Conservation (phyloP, 345 rosid genomes). For the Anastatica hierochuntica region DNA sequence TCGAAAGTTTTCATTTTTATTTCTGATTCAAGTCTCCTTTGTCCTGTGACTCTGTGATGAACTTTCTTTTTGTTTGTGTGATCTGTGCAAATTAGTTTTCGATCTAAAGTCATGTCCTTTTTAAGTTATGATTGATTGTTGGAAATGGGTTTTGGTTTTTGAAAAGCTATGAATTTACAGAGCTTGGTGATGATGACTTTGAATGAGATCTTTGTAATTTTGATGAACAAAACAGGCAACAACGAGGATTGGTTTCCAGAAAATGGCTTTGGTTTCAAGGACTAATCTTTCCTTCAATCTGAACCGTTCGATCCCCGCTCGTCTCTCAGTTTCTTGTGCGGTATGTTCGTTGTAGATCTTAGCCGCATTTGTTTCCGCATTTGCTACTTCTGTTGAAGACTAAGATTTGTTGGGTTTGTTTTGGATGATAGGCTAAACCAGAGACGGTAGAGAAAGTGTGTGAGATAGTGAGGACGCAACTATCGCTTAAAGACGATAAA, state of each 20-base stretch:
- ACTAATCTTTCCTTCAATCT: slow-evolving; percentile 31
- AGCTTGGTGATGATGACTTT: not conserved
- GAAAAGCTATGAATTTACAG: no score
- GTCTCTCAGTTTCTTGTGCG: slow-evolving; percentile 45
- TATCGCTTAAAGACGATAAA: slow-evolving; percentile 32
- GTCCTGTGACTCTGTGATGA: no score
- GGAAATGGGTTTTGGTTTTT: no score
- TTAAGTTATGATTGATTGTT: no score
- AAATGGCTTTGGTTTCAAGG: slow-evolving; percentile 22
- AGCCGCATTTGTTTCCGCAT: not conserved
- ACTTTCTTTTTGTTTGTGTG: no score
- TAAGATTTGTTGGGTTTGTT: not conserved
- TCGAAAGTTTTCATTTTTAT: no score
- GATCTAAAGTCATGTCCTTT: no score
- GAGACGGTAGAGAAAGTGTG: slow-evolving; percentile 57
- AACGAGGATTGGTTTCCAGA: slow-evolving; percentile 26
- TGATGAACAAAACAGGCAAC: slow-evolving; percentile 24
- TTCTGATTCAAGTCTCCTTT: no score
- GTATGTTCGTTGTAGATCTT: slow-evolving; percentile 27
- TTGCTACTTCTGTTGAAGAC: not conserved
- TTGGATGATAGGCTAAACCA: slow-evolving; percentile 40
- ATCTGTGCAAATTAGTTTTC: no score
- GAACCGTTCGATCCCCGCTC: slow-evolving; percentile 25
- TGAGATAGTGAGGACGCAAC: slow-evolving; percentile 52
- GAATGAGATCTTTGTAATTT: not conserved